Evolutionary conservation across 129 eudicot species (phyloP).

Genomic region (Sambucus nigra): DNA sequence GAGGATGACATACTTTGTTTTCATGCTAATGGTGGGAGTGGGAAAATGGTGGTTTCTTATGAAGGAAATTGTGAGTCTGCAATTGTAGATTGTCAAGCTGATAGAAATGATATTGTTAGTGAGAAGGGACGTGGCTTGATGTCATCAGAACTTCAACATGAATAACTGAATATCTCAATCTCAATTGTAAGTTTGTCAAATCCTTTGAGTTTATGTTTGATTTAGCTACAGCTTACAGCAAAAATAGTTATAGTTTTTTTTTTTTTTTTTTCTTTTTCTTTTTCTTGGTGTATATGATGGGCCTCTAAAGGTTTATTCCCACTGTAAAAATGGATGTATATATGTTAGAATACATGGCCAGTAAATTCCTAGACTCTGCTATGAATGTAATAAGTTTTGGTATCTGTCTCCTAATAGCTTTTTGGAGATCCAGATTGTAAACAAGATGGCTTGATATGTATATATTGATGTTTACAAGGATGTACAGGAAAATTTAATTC

Average conservation of each 20-base stretch:
- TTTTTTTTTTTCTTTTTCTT: too few species aligned
- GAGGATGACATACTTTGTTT: conserved; percentile 6
- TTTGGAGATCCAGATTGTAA: background rate
- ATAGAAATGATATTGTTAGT: background rate
- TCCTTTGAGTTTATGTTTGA: background rate
- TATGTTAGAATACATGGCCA: too few species aligned
- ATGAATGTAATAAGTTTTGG: background rate
- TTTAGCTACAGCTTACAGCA: too few species aligned
- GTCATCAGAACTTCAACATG: conserved; percentile 7
- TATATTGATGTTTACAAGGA: too few species aligned
- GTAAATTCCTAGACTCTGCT: background rate
- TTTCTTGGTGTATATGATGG: background rate
- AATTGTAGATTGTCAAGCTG: conserved; percentile 11
- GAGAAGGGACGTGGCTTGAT: background rate
- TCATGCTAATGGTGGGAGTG: background rate
- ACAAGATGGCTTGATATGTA: background rate
- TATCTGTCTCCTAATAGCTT: background rate
- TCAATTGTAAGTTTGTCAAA: background rate
- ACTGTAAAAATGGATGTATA: background rate
- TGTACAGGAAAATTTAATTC: too few species aligned
- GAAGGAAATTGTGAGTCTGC: conserved; percentile 11
- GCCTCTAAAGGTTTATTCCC: background rate
- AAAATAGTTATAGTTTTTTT: too few species aligned
- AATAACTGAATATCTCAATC: background rate
- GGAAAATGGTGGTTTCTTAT: conserved; percentile 4